Evolutionary conservation across 2,329 filamentous ascomycete genomes (phyloP), one percentile per base, ranked within the genome.

Genomic region (Purpureocillium lavendulum): DNA sequence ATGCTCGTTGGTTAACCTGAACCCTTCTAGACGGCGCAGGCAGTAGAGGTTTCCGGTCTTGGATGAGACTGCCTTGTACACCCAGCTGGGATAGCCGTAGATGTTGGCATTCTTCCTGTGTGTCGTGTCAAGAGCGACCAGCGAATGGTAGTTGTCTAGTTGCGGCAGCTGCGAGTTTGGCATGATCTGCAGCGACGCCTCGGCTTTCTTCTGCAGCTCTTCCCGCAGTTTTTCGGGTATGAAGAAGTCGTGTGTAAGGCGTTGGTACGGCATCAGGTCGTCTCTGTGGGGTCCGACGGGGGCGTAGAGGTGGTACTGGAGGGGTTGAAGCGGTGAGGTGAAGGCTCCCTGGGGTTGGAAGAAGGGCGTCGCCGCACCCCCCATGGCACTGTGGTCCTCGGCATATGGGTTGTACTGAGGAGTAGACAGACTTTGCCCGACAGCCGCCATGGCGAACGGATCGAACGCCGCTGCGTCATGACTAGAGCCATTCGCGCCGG

Each of bases 261-360:
- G 80, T 57, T 98, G 90, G 55, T 94, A 95, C 3, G 84, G 80
- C 48, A 85, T 71, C 24, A 95, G 70, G 46, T 87, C 87, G 45
- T 90, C 84, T 44, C 80, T 77, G 56, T 88, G 77, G n/a, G 86
- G 81, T 6, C 87, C 87, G 41, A 89, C 75, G 1, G 89, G 88
- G 26, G 87, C 86, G 60, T 98, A 98, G 11, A 95, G 73, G 59
- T 98, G 92, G 58, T 96, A 94, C 67, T 90, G 85, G 6, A 88
- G 75, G 16, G 84, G 84, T 48, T 84, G 81, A 15, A 70, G 58
- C 13, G 71, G 67, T 10, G 70, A 59, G 10, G 66, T 58, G 53
- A 72, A 82, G 10, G 66, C 63, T 36, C 62, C 62, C 33, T 73
- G 73, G n/a, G 70, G 58, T 36, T 75, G 73, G 55, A 84, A 94